Evolutionary conservation across 169 alveolate genomes (phyloP), one percentile per base, ranked within the genome.

Genomic region (Cryptosporidium viatorum): DNA sequence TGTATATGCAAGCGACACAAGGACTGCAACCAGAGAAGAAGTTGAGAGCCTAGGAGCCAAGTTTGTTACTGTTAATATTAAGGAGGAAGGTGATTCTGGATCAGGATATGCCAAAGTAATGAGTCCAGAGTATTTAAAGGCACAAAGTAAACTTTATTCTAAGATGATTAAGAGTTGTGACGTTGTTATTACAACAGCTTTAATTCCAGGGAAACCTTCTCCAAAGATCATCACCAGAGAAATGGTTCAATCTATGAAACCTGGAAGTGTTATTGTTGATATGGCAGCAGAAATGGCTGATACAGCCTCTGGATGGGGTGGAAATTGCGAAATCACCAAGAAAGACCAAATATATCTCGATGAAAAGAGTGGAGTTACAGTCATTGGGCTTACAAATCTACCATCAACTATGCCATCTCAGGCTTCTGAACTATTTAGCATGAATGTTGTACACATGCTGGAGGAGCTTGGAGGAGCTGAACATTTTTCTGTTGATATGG

Each of bases 191-290:
- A 94, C 97, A 35, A 95, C 98, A 2, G 99, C 99, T 3, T 92
- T 96, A 51, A 93, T 96, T 14, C 99, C 98, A 21, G 99, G 99
- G 14, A 92, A 94, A 51, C 94, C 96, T 16, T 95, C 98, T 7
- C 99, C 99, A 5, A 93, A 93, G 62, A 93, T 97, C 50, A 86
- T 97, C 70, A 86, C 94, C 16, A 93, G 95, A 48, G 94, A 94
- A 60, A 93, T 94, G 94, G 96, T 96, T 23, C 93, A 87, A 55
- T 70, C 94, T 31, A 95, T 96, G 98, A 94, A 86, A 62, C 91
- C 94, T 52, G 98, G 98, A 37, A 92, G 97, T 48, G 97, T 96
- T 51, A 96, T 96, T 84, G 97, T 96, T 1, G 98, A 96, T 92
- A 92, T 96, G 86, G 97, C 97, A 14, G 96, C 98, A 58, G 97